A percentile compares a stretch with the other conserved stretches of the same genome.
Conservation (phyloP, 2,329 filamentous ascomycete genomes). For the Xylariaceae sp. region DNA sequence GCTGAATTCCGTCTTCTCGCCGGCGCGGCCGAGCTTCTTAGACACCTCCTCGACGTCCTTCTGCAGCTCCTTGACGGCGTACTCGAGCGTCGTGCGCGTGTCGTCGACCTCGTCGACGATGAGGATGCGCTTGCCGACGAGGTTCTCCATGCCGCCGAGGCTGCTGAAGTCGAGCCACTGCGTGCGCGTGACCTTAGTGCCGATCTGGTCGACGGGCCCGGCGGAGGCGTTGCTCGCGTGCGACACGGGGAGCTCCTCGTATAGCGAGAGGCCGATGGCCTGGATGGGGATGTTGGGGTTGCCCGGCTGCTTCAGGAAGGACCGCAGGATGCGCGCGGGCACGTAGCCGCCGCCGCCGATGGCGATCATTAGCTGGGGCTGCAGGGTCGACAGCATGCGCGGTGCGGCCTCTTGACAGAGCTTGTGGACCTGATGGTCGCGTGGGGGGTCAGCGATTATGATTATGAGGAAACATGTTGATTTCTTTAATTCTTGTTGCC, state of each 20-base stretch:
- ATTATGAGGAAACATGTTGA: too few species aligned
- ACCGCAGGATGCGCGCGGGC: constrained; percentile 91
- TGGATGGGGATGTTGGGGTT: constrained; percentile 96
- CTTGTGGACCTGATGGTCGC: constrained; percentile 88
- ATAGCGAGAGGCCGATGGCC: constrained; percentile 95
- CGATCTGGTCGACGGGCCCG: constrained; percentile 65
- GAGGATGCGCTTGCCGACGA: constrained; percentile 77
- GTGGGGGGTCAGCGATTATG: too few species aligned
- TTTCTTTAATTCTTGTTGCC: too few species aligned
- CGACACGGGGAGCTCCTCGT: constrained; percentile 69
- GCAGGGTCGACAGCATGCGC: constrained; percentile 76
- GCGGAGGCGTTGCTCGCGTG: constrained; percentile 48
- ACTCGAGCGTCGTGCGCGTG: constrained; percentile 74
- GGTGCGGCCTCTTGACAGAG: constrained; percentile 84
- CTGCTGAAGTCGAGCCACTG: constrained; percentile 90
- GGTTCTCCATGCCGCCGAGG: constrained; percentile 66
- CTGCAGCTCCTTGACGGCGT: constrained; percentile 72
- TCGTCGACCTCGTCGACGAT: constrained; percentile 87
- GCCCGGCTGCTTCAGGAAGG: constrained; percentile 87
- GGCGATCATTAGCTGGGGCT: constrained; percentile 95
- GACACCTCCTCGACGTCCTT: constrained; percentile 86
- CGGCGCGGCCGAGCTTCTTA: constrained; percentile 63
- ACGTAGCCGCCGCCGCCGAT: constrained; percentile 98
- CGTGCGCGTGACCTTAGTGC: constrained; percentile 92
- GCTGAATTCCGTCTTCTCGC: constrained; percentile 78